Evolutionary conservation across 352 stramenopile genomes (phyloP), one percentile per base, ranked within the genome.

Genomic region (Sclerospora graminicola): DNA sequence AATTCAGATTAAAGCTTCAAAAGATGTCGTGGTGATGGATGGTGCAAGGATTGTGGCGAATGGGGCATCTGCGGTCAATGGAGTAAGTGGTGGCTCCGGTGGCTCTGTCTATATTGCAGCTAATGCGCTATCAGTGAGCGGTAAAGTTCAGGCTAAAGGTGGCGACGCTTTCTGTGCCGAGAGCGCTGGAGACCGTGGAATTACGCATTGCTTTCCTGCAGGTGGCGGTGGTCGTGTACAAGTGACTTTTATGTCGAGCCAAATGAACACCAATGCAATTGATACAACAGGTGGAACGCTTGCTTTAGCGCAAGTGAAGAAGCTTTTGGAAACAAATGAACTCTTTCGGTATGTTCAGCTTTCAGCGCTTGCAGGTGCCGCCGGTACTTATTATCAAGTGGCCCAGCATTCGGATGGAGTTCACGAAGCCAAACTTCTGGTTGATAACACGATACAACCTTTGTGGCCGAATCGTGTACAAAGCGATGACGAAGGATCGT

Each of bases 21-120:
- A 75, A 41, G 71, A 87, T 42, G 55, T 87, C 0, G 71, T 87
- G 30, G 43, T 87, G 19, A 83, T 87, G 75, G 27, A 57, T 27
- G 51, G 44, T 13, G 71, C 71, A 8, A 43, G 23, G 9, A 76
- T 87, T 49, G 27, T 57, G 16, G 71, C 75, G 11, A 81, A 83
- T 8, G 75, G 75, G 29, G 66, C 51, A 2, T 45, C 55, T 19
- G 63, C 66, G 3, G 21, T 67, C 8, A 54, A 66, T 1, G 67
- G 63, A 15, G 50, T 76, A 0, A 47, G 54, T 34, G 75, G 64
- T 20, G 75, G 75, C 0, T 75, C 71, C 1, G 75, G 75, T 5
- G 75, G 75, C 0, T 81, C 58, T 7, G 58, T 87, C 9, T 67
- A 69, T 33, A 54, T 87, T 19, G 50, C 55, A 14, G 60, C 75